Base-by-base conservation (phyloP, 1,284 basidiomycete genomes). In the Moesziomyces globuligerus region DNA sequence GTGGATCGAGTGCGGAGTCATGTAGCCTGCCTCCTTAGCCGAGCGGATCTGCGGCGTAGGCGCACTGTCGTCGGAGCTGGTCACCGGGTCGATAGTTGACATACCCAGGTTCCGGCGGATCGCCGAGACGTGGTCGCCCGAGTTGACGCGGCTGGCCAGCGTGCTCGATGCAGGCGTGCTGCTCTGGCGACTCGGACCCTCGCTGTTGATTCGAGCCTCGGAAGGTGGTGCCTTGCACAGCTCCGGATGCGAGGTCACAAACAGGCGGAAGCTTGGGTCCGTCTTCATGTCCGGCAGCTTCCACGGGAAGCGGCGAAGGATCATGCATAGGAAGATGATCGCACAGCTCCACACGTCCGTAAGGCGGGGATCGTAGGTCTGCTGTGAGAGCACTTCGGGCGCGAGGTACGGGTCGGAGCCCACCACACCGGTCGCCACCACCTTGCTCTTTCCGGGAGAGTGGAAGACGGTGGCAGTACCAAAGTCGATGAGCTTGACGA, bases 271-370 rank as follows among this genome's bases (percentile, higher is more conserved):
- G 80, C 90, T 91, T 50, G 91, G 88, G 81, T 98, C 96, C 28
- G 89, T 89, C 87, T 96, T 96, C 78, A 89, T 87, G 83, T 99
- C 95, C 21, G 95, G 94, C 59, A 98, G 90, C 84, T 94, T 98
- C 96, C 96, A 99, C 2, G 96, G 96, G 86, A 99, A 99, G 47
- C 96, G 88, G 48, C 95, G 88, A 42, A 99, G 87, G 64, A 96
- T 87, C 96, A 99, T 99, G 86, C 96, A 99, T 85, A 98, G 89
- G 86, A 98, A 98, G 78, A 99, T 98, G 84, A 99, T 94, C 51
- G 93, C 96, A 42, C 95, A 89, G 73, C 91, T 93, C 96, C 96
- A 99, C 15, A 99, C 94, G 80, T 99, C 96, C 11, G 94, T 94
- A 84, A 98, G 90, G 76, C 95, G 88, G 17, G 96, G 95, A 83